Base-by-base conservation (phyloP, 2,329 filamentous ascomycete species). In the Aspergillus ruber region DNA sequence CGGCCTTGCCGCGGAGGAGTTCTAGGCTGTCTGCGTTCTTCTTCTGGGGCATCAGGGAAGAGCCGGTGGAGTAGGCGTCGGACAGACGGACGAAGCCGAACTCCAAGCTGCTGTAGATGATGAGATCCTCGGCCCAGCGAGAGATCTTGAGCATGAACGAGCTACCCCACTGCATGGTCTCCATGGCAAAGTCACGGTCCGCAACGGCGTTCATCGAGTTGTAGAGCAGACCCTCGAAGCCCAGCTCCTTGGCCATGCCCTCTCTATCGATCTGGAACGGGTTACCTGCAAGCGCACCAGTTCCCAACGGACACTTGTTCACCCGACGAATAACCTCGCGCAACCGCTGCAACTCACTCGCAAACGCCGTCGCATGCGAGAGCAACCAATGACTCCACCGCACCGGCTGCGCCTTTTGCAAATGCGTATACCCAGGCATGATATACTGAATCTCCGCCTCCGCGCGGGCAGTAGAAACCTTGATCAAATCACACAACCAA, bases 361-460 rank as follows among this genome's bases (percentile, higher is more conserved):
- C 74, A 62, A 95, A 91, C 27, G 81, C 79, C 43, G 81, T 80
- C 44, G 79, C 87, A 63, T 90, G 84, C 42, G 83, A 85, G 54
- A 95, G 71, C 63, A 95, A 75, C 85, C 85, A 91, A 62, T 93
- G 88, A 47, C 79, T 83, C 85, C 85, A 95, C 51, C 86, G 77
- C 56, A 95, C 82, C 1, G 88, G 88, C 87, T 73, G 80, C 3
- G 88, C 88, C 45, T 87, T 84, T 71, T 95, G 89, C 32, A 93
- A 72, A 69, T 95, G 89, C 12, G 88, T 94, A 71, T 95, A 95
- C 2, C 87, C 87, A 1, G 89, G 89, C 86, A 95, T 93, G 60
- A 94, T 67, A 54, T 81, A 76, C 56, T 87, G 84, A 53, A 90
- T 83, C 60, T 93, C 86, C 32, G 74, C 69, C 75, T 89, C 85